Evolutionary conservation across 202 grass and related monocot species (phyloP).

Genomic region (Alloteropsis angusta): DNA sequence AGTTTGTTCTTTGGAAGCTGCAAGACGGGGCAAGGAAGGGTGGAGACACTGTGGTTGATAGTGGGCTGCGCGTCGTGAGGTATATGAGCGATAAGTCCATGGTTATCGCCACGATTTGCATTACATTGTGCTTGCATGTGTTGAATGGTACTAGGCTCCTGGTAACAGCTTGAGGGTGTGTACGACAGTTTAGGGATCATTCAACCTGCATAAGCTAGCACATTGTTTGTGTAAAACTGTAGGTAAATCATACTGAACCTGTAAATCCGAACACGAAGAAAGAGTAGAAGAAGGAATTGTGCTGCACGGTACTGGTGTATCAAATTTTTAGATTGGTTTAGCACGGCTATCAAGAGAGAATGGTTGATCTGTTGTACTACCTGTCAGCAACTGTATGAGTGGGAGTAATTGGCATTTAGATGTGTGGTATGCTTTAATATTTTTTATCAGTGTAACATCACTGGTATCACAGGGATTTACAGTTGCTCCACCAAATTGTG

Average conservation of each 20-base stretch:
- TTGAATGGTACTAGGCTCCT: constrained; percentile 47
- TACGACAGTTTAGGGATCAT: not conserved
- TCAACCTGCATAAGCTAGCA: constrained; percentile 3
- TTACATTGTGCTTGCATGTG: constrained; percentile 72
- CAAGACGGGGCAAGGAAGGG: constrained; percentile 44
- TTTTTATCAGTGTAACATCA: constrained; percentile 4
- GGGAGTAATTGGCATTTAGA: not conserved
- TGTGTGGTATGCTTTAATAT: not conserved
- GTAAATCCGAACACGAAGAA: constrained; percentile 27
- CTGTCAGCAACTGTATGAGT: not conserved
- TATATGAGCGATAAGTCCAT: constrained; percentile 74
- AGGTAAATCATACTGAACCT: constrained; percentile 10
- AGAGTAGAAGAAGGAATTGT: not conserved
- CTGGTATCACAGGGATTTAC: not conserved
- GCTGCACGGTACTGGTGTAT: constrained; percentile 8
- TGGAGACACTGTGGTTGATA: constrained; percentile 14
- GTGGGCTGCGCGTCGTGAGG: constrained; percentile 41
- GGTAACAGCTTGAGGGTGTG: constrained; percentile 34
- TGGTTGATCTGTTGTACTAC: constrained; percentile 17
- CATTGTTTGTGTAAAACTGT: constrained; percentile 20
- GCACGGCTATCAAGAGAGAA: not conserved
- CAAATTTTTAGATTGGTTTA: not conserved
- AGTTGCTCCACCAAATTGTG: not conserved
- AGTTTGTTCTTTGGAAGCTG: constrained; percentile 74
- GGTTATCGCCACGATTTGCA: constrained; percentile 57